These are phyloP conservation scores for Septoria linicola DNA, from an alignment of 2,329 filamentous ascomycete species.

Conservation along the genomic window DNA sequence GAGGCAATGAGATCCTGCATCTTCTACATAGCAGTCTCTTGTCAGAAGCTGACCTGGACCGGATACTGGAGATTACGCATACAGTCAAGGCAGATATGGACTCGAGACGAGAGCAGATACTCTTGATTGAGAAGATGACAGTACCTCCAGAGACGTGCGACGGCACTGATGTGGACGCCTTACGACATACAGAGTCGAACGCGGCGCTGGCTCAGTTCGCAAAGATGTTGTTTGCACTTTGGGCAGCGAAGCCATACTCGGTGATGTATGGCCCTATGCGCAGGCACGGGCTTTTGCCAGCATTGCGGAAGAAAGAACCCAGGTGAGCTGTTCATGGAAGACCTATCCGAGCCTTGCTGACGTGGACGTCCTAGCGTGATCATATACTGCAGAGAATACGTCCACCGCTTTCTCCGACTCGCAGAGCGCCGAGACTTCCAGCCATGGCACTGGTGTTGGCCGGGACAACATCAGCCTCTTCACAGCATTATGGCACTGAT, in stretches of 20 bases:
- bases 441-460: conserved; percentile 31
- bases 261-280: conserved; percentile 29
- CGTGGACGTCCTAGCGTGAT: conserved; percentile 20
- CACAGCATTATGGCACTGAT: conserved; percentile 32
- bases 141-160: conserved; percentile 18
- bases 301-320: conserved; percentile 25
- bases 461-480: conserved; percentile 29
- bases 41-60: conserved; percentile 21
- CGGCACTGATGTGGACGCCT: conserved; percentile 23
- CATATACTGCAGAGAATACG: conserved; percentile 25
- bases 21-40: conserved; percentile 24
- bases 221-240: conserved; percentile 25
- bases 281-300: conserved; percentile 20
- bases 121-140: conserved; percentile 18
- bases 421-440: conserved; percentile 27
- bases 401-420: conserved; percentile 26
- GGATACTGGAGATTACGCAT: conserved; percentile 24
- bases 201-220: conserved; percentile 25
- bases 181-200: conserved; percentile 26
- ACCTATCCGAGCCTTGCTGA: conserved; percentile 8
- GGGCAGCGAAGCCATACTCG: conserved; percentile 29
- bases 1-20: conserved; percentile 26
- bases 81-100: conserved; percentile 26
- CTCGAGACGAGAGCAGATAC: conserved; percentile 19
- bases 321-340: conserved; percentile 12